Evolutionary conservation across 2,329 filamentous ascomycete species (phyloP).

Genomic region (Aspergillus sp.): DNA sequence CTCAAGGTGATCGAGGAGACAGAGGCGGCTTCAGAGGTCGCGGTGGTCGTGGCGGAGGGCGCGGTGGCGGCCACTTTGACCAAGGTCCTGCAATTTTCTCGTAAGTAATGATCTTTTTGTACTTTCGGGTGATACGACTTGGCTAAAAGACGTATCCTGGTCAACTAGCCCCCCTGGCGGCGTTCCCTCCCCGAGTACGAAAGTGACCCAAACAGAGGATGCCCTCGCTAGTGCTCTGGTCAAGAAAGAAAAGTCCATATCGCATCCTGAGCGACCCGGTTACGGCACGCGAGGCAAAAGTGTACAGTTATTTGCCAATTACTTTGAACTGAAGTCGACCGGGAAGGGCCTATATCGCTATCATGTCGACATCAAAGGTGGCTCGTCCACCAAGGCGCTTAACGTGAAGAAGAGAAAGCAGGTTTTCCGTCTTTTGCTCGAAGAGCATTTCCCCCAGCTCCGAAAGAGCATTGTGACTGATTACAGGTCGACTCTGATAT

Average conservation of each 20-base stretch:
- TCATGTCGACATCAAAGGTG: slow-evolving; percentile 38
- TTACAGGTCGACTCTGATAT: slow-evolving; percentile 44
- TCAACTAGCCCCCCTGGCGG: slow-evolving; percentile 28
- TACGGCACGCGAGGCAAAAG: slow-evolving; percentile 40
- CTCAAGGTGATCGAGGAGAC: slow-evolving; percentile 10
- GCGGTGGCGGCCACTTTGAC: slow-evolving; percentile 20
- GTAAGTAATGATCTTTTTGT: slow-evolving; percentile 26
- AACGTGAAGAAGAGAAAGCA: slow-evolving; percentile 52
- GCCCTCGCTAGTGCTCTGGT: slow-evolving; percentile 30
- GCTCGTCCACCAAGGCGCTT: slow-evolving; percentile 31
- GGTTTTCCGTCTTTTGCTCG: slow-evolving; percentile 53
- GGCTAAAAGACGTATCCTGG: background rate
- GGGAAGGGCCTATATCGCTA: slow-evolving; percentile 49
- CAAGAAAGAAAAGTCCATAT: slow-evolving; percentile 22
- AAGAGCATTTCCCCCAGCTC: slow-evolving; percentile 39
- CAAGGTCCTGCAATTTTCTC: slow-evolving; percentile 33
- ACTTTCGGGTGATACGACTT: background rate
- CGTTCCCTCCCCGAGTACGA: slow-evolving; percentile 26
- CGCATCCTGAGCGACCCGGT: slow-evolving; percentile 42
- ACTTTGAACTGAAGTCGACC: slow-evolving; percentile 42
- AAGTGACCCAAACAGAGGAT: slow-evolving; percentile 35
- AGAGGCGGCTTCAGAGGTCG: slow-evolving; percentile 25
- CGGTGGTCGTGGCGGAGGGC: slow-evolving; percentile 25
- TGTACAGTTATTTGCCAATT: slow-evolving; percentile 45
- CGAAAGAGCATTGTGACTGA: slow-evolving; percentile 44